phyloP scores from a whole-genome alignment of 306 rosid genomes.

The Dicorynia guianensis region DNA sequence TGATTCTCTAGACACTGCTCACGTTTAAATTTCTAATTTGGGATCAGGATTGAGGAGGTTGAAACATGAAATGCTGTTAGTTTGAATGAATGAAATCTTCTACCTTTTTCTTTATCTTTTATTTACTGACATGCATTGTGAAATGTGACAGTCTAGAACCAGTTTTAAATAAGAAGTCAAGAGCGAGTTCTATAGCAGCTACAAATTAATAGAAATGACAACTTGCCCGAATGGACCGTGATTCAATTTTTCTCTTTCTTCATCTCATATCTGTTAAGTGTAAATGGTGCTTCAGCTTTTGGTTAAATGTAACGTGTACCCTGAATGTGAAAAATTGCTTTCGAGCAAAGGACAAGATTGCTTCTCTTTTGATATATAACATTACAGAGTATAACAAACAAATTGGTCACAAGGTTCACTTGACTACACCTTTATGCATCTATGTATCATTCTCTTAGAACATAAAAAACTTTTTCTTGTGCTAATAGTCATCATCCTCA shows the following conservation, averaged over 20 bases:
- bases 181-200: background rate
- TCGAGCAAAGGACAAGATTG: background rate
- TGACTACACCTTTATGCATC: conserved; percentile 6
- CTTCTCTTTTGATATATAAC: conserved; percentile 23
- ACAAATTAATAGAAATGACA: background rate
- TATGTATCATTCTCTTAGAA: background rate
- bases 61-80: background rate
- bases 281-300: background rate
- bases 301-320: background rate
- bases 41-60: too few species aligned
- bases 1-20: background rate
- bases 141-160: too few species aligned
- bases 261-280: background rate
- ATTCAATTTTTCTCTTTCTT: conserved; percentile 9
- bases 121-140: too few species aligned
- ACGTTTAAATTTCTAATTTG: too few species aligned
- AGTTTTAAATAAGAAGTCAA: background rate
- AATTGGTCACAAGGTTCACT: conserved; percentile 7
- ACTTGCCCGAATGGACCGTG: background rate
- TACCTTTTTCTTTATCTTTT: too few species aligned
- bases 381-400: conserved; percentile 28
- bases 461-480: background rate
- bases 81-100: background rate
- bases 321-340: background rate
- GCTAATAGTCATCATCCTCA: conserved; percentile 59